phyloP scores from a whole-genome alignment of 192 early-diverging fungal genomes.

The Lobosporangium transversale region DNA sequence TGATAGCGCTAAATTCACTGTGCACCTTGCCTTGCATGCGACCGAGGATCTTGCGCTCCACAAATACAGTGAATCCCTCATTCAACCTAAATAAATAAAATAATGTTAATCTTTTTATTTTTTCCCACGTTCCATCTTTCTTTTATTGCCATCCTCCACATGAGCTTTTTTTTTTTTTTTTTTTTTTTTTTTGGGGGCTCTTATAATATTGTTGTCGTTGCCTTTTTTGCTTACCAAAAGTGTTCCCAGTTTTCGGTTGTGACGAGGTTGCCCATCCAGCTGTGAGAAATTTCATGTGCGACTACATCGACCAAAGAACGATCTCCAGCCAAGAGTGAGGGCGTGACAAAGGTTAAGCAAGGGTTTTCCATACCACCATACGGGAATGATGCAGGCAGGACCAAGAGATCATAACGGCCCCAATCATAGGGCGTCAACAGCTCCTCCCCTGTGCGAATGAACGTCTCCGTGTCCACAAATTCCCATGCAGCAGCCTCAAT shows the following conservation, averaged over 20 bases:
- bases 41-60: conserved; percentile 90
- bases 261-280: conserved; percentile 90
- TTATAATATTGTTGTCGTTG: no score
- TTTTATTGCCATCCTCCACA: no score
- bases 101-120: no score
- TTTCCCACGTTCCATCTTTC: no score
- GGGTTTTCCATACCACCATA: conserved; percentile 98
- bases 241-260: conserved; percentile 84
- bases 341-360: conserved; percentile 97
- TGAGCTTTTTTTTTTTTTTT: no score
- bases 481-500: conserved; percentile 94
- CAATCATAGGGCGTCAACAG: conserved; percentile 93
- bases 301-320: conserved; percentile 93
- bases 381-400: conserved; percentile 89
- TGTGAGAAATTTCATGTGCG: conserved; percentile 94
- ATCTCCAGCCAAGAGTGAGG: conserved; percentile 95
- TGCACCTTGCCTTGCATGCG: conserved; percentile 80
- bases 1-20: conserved; percentile 86
- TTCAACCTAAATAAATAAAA: conserved; percentile 79
- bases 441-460: conserved; percentile 72
- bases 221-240: conserved; percentile 25
- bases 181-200: no score
- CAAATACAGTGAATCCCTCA: conserved; percentile 95
- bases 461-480: conserved; percentile 82
- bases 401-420: conserved; percentile 95